Evolutionary conservation across 768 basidiomycete genomes (phyloP), one percentile per base, ranked within the genome.

Genomic region (Calvatia gigantea): DNA sequence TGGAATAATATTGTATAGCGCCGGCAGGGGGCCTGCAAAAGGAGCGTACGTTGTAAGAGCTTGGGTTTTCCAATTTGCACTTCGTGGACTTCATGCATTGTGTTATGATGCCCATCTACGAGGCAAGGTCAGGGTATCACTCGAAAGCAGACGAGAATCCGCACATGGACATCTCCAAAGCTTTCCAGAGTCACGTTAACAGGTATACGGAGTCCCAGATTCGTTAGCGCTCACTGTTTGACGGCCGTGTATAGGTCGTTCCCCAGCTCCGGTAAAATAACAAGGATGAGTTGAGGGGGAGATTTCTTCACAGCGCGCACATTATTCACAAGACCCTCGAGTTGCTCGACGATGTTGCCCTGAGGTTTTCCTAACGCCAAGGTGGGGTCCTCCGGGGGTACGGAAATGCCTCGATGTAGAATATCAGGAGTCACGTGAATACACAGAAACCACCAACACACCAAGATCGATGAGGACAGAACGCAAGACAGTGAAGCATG

Each of bases 11-110:
- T 56, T 91, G 91, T 0, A 54, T 21, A n/a, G 43, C 35, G 15
- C 32, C 43, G 12, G 42, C 2, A 29, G 52, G 52, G 7, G 52
- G 43, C 41, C 19, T 54, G 29, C 52, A 54, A 6, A 43, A 43
- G 21, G 15, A 6, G 19, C 17, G 42, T 2, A 54, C 23, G 23
- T 15, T 42, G 29, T 52, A 52, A 4, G 51, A 43, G 14, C 31
- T 7, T 23, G 78, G 66, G 51, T 83, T 89, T 0, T 88, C 89
- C 0, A 77, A 67, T 56, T 63, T 72, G 62, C 85, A 85, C 59
- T 89, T 89, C 8, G 56, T 63, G 2, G 75, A 73, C 68, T 86
- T 87, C 52, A 92, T 57, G 65, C 89, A 92, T 57, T 92, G 91
- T 0, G 91, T 91, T 0, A 89, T 82, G 3, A 92, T 85, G 25